Percentiles rank a stretch among this genome's conserved stretches.
phyloP scores from a whole-genome alignment of 176 grass and related monocot species.

The Aegilops speltoides region DNA sequence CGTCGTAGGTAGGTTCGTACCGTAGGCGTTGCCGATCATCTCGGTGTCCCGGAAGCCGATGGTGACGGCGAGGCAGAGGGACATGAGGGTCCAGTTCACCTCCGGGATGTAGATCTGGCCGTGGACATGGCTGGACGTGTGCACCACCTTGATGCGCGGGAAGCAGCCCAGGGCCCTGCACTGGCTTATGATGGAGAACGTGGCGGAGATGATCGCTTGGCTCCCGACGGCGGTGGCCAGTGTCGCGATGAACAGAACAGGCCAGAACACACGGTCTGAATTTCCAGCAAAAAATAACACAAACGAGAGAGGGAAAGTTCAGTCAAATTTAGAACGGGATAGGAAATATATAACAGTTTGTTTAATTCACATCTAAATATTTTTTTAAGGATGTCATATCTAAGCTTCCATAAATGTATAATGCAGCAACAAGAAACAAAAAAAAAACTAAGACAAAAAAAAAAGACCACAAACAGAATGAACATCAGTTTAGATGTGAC shows the following conservation, averaged over 20 bases:
- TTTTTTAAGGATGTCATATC: too few species aligned
- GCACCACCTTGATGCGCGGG: constrained; percentile 76
- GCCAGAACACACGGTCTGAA: constrained; percentile 82
- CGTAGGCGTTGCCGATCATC: constrained; percentile 90
- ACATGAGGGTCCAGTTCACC: constrained; percentile 85
- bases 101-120: constrained; percentile 95
- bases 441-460: too few species aligned
- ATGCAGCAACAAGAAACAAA: too few species aligned
- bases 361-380: too few species aligned
- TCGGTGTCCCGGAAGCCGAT: constrained; percentile 71
- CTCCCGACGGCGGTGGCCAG: constrained; percentile 82
- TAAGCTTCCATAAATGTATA: too few species aligned
- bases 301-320: not conserved
- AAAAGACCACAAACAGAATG: too few species aligned
- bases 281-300: not conserved
- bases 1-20: constrained; percentile 3
- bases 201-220: constrained; percentile 90
- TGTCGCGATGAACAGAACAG: constrained; percentile 71
- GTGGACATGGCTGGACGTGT: constrained; percentile 76
- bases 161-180: constrained; percentile 86
- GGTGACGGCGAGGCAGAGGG: constrained; percentile 61
- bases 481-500: too few species aligned
- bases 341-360: not conserved
- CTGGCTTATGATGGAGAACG: constrained; percentile 88
- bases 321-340: not conserved